Base-by-base conservation (phyloP, 1,284 basidiomycete genomes). In the Peniophora sp. region DNA sequence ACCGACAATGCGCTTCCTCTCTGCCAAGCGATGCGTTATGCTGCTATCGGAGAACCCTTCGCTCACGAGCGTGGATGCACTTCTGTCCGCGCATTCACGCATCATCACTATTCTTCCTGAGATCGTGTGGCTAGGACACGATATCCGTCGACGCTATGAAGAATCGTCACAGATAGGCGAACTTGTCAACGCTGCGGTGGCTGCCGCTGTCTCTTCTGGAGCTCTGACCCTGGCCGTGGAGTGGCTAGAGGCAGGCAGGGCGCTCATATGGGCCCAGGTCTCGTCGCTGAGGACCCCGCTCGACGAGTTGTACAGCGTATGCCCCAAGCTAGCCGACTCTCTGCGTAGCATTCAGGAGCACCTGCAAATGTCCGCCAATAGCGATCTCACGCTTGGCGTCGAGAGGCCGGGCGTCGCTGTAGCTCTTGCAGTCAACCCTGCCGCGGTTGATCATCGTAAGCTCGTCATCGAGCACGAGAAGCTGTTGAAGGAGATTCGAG, bases 171-270 rank as follows among this genome's bases (percentile, higher is more conserved):
- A 43, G 11, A 41, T 50, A 3, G 45, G 48, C 2, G 37, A 32
- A 3, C 8, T 48, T 12, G 52, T 47, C 17, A 48, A 34, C 3
- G 43, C 50, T 17, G 54, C 54, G 14, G 54, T 45, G 3, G 52
- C 48, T 11, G 27, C 42, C 12, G 56, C 56, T 1, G 51, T 55
- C n/a, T 9, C 12, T 3, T 3, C 15, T 2, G 17, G 36, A 12
- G n/a, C 44, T 1, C 42, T 20, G n/a, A 43, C 50, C 11, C 24
- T 24, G 3, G 60, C 60, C 2, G 11, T 62, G 3, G 59, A 61
- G 44, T 61, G 59, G 56, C 47, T 59, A 1, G 61, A 62, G 47
- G 44, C 59, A 41, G 60, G 58, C n/a, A 49, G 59, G 11, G 55
- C 52, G 2, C 52, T 62, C 27, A 51, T 61, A 34, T 61, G 60